Base-by-base conservation (phyloP, 306 rosid genomes). In the Prunus salicina region DNA sequence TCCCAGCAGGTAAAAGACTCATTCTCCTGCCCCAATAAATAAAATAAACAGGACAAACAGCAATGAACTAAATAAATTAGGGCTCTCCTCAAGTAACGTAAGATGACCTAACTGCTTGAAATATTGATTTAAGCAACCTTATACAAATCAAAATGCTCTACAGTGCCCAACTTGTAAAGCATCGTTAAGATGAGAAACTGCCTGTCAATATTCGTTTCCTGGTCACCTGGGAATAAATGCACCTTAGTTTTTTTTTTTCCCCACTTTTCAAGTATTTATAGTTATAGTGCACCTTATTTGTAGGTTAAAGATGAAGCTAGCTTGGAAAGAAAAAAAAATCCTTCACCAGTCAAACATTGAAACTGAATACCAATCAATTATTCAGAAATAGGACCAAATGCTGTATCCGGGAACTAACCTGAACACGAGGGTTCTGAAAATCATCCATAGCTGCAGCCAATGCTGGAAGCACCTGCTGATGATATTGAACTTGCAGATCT, bases 341-440 rank as follows among this genome's bases (percentile, higher is more conserved):
- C 28, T 30, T 76, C 8, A 20, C 28, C 57, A 20, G 14, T 53
- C 46, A 19, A 25, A 47, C 24, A 30, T 25, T 20, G 46, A 49
- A 50, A 8, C 7, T 55, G 6, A 62, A 63, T 11, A 18, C 24
- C 52, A 41, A 22, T 12, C 69, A 58, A 78, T 6, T 58, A 8
- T n/a, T 60, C 46, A 25, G 12, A 73, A 69, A 65, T n/a, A 51
- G 19, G 15, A 27, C 64, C 65, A 24, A 43, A 67, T 47, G 60
- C 73, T 68, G 69, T 12, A 6, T 71, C 47, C 56, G 5, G 64
- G 10, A 43, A 30, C 87, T 61, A 55, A 96, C 99, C 97, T 96
- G 99, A 53, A 96, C 99, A 10, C 99, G 93, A 28, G 98, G 99
- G 57, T 92, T 96, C 87, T 86, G 99, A 80, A 91, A 96, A 84